phyloP scores from a whole-genome alignment of 495 filamentous ascomycete species.

The Podospora fimiseda region DNA sequence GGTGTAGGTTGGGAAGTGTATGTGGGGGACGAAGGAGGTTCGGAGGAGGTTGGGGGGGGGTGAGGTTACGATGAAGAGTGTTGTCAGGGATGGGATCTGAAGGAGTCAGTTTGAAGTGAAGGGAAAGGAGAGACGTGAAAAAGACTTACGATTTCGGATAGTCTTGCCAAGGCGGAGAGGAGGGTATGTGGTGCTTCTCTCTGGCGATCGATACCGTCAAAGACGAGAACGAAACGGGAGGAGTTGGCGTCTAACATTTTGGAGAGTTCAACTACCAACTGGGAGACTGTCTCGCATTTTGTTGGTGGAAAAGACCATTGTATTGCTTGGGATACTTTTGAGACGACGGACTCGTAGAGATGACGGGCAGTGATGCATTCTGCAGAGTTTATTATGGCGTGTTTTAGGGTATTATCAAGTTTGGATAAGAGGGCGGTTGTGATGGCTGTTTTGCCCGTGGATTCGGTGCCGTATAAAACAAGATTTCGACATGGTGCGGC shows the following conservation, averaged over 20 bases:
- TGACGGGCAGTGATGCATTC: constrained; percentile 91
- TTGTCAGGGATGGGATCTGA: constrained; percentile 74
- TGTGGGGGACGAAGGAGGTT: constrained; percentile 63
- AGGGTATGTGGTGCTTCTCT: constrained; percentile 73
- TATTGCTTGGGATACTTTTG: constrained; percentile 48
- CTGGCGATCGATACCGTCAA: constrained; percentile 88
- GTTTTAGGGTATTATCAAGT: constrained; percentile 36
- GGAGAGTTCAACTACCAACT: constrained; percentile 63
- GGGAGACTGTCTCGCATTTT: constrained; percentile 71
- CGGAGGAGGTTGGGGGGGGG: constrained; percentile 68
- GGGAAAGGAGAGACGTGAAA: background rate
- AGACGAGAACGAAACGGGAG: constrained; percentile 65
- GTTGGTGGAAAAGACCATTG: constrained; percentile 34
- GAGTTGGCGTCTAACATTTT: constrained; percentile 41
- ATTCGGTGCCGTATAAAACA: constrained; percentile 77
- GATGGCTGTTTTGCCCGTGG: constrained; percentile 84
- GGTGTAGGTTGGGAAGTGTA: constrained; percentile 81
- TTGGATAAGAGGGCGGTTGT: constrained; percentile 51
- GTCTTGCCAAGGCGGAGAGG: constrained; percentile 54
- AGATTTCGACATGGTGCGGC: constrained; percentile 51
- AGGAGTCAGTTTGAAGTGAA: constrained; percentile 12
- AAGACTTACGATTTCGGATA: constrained; percentile 29
- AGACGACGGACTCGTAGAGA: constrained; percentile 63
- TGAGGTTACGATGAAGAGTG: constrained; percentile 69
- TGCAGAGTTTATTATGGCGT: constrained; percentile 67